Base-by-base conservation (phyloP, 345 rosid genomes). In the Leavenworthia alabamica region DNA sequence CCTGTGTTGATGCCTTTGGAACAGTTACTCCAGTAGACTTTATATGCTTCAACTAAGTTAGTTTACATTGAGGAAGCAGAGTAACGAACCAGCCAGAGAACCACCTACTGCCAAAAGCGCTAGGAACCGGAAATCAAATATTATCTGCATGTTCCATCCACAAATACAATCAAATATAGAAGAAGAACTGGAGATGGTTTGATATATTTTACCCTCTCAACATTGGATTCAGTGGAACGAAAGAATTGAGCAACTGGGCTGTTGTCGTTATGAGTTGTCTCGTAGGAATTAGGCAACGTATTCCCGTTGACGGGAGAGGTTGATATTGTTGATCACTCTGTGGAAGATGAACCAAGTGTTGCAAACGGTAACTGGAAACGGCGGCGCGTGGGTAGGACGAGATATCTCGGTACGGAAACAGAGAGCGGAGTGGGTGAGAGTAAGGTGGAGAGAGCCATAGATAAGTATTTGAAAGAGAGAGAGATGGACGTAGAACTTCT, bases 1-100 rank as follows among this genome's bases (percentile, higher is more conserved):
- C 98, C 96, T 0, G 88, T 68, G 75, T 88, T 95, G 71, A 86
- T 14, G 27, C 96, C 96, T 70, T 83, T 84, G 51, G 80, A 75
- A 68, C 96, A 86, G 77, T 80, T 74, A 57, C 87, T 62, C 96
- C 98, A 91, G 44, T 86, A 86, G 13, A 88, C 79, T 79, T 81
- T 83, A 70, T 84, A 91, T 31, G 98, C 96, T 10, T 91, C 96
- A 2, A 76, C 16, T 19, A 88, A 77, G 37, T 23, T 44, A 54
- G 71, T 51, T n/a, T 83, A 92, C 96, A 81, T 92, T 92, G 54
- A 92, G 83, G 60, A 89, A 89, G 83, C 96, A 92, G 66, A 92
- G 66, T 11, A 92, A 66, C 6, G 96, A 89, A 61, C 95, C 97
- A 28, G 95, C 98, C 65, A 86, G 52, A 1, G 98, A 92, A 41